Evolutionary conservation across 2,329 filamentous ascomycete genomes (phyloP).

Genomic region (Botrytis fragariae): DNA sequence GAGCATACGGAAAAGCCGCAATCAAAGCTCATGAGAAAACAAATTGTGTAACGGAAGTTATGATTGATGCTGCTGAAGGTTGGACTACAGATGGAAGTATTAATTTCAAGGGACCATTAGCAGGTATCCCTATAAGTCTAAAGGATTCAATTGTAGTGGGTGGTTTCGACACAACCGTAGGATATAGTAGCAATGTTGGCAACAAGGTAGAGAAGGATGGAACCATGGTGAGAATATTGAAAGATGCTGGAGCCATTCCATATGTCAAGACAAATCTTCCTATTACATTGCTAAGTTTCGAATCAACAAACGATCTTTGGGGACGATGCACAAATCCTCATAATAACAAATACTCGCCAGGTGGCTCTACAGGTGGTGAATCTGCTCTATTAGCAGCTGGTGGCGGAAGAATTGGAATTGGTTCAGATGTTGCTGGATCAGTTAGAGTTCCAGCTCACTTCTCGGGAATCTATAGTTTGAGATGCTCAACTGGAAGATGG

Average conservation of each 20-base stretch:
- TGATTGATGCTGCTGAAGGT: constrained; percentile 73
- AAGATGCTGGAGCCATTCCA: constrained; percentile 83
- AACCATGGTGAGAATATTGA: constrained; percentile 69
- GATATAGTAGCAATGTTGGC: constrained; percentile 70
- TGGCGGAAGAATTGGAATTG: constrained; percentile 81
- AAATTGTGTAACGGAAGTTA: constrained; percentile 85
- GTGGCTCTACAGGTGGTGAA: constrained; percentile 74
- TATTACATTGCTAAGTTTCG: constrained; percentile 56
- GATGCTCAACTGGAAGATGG: constrained; percentile 88
- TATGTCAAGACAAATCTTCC: constrained; percentile 93
- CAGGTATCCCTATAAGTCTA: constrained; percentile 81
- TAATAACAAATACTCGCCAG: constrained; percentile 78
- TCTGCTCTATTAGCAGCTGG: constrained; percentile 76
- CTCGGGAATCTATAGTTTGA: constrained; percentile 81
- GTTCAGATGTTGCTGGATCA: constrained; percentile 82
- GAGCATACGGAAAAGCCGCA: constrained; percentile 82
- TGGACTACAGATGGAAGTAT: constrained; percentile 60
- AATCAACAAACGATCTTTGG: constrained; percentile 64
- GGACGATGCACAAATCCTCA: constrained; percentile 80
- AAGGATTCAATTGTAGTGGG: constrained; percentile 79
- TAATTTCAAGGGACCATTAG: constrained; percentile 78
- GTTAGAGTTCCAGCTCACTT: constrained; percentile 86
- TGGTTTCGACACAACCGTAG: constrained; percentile 81
- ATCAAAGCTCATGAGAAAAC: constrained; percentile 80
- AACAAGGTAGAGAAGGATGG: constrained; percentile 78